Base-by-base conservation (phyloP, 2,329 filamentous ascomycete species). In the Aspergillus brunneoviolaceus region DNA sequence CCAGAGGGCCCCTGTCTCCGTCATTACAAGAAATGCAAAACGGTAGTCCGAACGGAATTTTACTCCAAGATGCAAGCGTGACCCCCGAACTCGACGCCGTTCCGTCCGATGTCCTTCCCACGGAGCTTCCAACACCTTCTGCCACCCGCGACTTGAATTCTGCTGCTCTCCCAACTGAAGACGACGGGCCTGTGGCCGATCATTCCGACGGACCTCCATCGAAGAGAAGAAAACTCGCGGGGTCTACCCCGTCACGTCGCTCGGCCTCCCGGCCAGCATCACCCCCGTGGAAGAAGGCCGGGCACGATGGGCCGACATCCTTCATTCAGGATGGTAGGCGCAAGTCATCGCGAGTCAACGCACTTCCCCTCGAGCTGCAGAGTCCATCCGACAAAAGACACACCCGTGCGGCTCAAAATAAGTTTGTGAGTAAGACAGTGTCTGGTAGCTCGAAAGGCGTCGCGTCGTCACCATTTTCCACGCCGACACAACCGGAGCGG, bases 281-380 rank as follows among this genome's bases (percentile, higher is more conserved):
- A 64, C 95, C 95, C 65, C 95, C 95, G 23, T 99, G 95, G 95
- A 98, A 95, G 80, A 91, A 87, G 70, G 85, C 90, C 63, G 85
- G 85, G 60, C 91, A 90, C 47, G 90, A 96, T 29, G 95, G 95
- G 0, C 95, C 95, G 23, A 95, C 94, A 3, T 89, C 90, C 0
- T 93, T 96, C 73, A 85, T 89, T 50, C 81, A 84, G 61, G 81
- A 85, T 72, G 86, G 86, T 45, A 81, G 81, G 65, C 80, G 86
- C 61, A 86, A 85, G 73, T 88, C 86, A 49, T 83, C 85, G 52
- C 79, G 86, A 67, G 83, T 84, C 56, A 78, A 78, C 64, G 63
- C 65, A 57, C 70, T 84, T 21, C 81, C 83, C 14, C 63, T 79
- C 55, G 81, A 82, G 49, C 66, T 79, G 52, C 79, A 80, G 61